A percentile compares a stretch with the other conserved stretches of the same genome.
These are phyloP conservation scores for Borovskyia barvae DNA, from an alignment of 208 protist species.

Conservation along the genomic window DNA sequence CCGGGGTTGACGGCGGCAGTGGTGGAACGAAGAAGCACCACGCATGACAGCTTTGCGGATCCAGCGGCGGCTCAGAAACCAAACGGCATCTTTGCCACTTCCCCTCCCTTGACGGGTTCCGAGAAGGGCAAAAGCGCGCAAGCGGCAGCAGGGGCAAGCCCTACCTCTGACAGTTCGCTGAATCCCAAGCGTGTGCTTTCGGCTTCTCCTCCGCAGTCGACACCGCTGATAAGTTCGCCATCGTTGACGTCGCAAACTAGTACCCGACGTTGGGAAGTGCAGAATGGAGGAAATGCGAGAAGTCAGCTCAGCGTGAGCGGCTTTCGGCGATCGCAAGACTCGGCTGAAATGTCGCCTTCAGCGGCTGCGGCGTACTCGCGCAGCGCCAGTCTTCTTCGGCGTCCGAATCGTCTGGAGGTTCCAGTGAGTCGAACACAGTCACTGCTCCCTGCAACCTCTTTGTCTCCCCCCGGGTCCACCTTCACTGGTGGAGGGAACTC, in stretches of 20 bases:
- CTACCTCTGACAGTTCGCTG: no score
- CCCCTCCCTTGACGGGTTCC: no score
- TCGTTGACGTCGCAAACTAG: constrained; percentile 11
- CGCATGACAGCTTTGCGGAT: no score
- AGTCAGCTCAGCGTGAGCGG: constrained; percentile 15
- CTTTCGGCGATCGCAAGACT: constrained; percentile 18
- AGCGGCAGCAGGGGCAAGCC: no score
- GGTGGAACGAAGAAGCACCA: no score
- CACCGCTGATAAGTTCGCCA: constrained; percentile 18
- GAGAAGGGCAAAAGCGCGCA: no score
- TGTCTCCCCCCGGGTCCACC: constrained; percentile 11
- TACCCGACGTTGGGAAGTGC: not conserved
- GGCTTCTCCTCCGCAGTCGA: constrained; percentile 9
- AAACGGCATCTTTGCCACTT: no score
- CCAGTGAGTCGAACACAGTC: constrained; percentile 36
- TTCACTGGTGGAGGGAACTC: not conserved
- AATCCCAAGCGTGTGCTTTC: constrained; percentile 18
- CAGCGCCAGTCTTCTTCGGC: constrained; percentile 35
- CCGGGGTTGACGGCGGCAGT: no score
- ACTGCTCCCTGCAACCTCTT: constrained; percentile 21
- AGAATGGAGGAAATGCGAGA: constrained; percentile 9
- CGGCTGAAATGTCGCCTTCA: constrained; percentile 21
- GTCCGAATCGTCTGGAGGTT: constrained; percentile 30
- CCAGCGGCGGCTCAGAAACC: no score
- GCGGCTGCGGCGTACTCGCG: constrained; percentile 28